Evolutionary conservation across 1,139 yeast genomes (phyloP), one percentile per base, ranked within the genome.

Genomic region (Geotrichum europaeum): DNA sequence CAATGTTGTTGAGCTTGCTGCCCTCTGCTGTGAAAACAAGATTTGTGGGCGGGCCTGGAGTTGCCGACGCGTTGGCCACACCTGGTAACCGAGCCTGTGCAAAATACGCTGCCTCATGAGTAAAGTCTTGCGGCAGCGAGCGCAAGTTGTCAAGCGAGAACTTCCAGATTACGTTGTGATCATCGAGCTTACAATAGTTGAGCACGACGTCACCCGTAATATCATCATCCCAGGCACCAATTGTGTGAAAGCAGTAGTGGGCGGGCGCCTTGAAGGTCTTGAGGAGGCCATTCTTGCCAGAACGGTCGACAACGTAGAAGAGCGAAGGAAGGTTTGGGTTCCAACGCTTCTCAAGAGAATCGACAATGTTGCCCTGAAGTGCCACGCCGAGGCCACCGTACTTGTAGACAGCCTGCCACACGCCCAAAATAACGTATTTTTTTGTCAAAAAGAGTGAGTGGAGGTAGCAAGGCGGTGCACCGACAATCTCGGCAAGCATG

Each of bases 141-240:
- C 63, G 55, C 36, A 64, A 15, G 20, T 55, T 55, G 2, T 63
- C 58, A 20, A 64, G 57, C 7, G 54, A 45, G 20, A 58, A 53
- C 5, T 50, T 49, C 58, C 61, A 64, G 28, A 64, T 57, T 13
- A 62, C 51, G 3, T 49, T 30, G 20, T 64, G 59, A 22, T 51
- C 58, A 25, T 62, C 59, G 15, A 55, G 47, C 40, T 63, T 62
- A 15, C 64, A 55, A 32, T 57, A 43, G n/a, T 57, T 59, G 25
- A 62, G 57, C 28, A 60, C 55, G n/a, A 63, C 43, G 49, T 64
- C 65, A 40, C 60, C 66, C 47, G 47, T 40, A 7, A 4, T 13
- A n/a, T 59, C 63, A 18, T 64, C 65, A 34, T 64, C 66, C 50
- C 59, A 59, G 13, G 66, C 62, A 51, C 62, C 62, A 32, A 63